Base-by-base conservation (phyloP, 2,329 filamentous ascomycete genomes). In the Alternaria sp. region DNA sequence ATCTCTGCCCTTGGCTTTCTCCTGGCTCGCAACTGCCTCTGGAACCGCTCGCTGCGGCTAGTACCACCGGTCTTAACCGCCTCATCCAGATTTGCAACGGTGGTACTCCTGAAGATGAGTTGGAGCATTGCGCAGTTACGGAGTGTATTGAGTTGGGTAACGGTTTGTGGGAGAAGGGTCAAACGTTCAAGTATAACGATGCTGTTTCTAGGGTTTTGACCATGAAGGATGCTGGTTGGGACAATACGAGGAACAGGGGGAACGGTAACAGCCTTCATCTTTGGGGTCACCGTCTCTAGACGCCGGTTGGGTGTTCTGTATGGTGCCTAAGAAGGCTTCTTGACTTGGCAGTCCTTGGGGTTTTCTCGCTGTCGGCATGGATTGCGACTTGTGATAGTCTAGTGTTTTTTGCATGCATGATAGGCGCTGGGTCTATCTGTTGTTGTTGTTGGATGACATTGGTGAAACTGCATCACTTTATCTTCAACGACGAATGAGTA, bases 91-190 rank as follows among this genome's bases (percentile, higher is more conserved):
- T 77, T 26, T 72, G 70, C 21, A 72, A 75, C 12, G 70, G 73
- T 10, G 65, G 67, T 3, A 54, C 60, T n/a, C 26, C 50, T 1
- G 49, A 50, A 0, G 71, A 68, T 5, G 72, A 76, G n/a, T 70
- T 69, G 25, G 67, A 74, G 51, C 74, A 75, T 8, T 72, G 68
- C 47, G 76, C 73, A 0, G 54, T 79, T 11, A 77, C 73, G 1
- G 75, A 79, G 68, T 77, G 75, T 43, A 73, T 77, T 55, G 77
- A 79, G 66, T 57, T 77, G 59, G 76, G 73, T 3, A 76, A 72
- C 62, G 77, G 76, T 6, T 15, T 73, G 58, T 79, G 73, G 74
- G 75, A 75, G 61, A 77, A 78, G 66, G 75, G 77, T 1, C 72
- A 73, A 62, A 78, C 74, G 19, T 79, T 77, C 70, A 71, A 75